Percentiles rank a stretch among this genome's conserved stretches.
Conservation (phyloP, 1,284 basidiomycete species). For the Heterobasidion occidentale region DNA sequence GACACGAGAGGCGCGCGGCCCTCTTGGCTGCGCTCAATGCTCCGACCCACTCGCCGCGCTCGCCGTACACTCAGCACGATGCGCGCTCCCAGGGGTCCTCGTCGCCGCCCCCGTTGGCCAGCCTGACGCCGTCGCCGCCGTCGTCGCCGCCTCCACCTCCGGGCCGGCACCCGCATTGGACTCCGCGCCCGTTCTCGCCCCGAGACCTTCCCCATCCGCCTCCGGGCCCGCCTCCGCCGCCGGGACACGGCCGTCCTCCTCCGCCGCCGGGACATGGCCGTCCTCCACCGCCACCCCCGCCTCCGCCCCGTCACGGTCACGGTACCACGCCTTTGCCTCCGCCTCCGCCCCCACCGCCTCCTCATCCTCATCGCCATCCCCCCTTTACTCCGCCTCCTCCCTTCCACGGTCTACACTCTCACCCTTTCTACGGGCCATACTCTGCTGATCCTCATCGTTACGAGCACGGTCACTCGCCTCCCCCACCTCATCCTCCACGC, state of each 20-base stretch:
- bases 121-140: neutral
- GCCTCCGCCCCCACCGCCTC: neutral
- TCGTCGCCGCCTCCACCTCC: neutral
- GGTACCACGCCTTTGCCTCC: neutral
- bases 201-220: neutral
- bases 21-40: neutral
- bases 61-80: neutral
- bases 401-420: neutral
- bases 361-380: neutral
- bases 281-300: neutral
- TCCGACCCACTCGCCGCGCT: neutral
- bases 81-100: neutral
- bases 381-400: neutral
- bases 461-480: neutral
- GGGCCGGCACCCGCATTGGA: neutral
- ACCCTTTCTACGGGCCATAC: neutral
- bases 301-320: neutral
- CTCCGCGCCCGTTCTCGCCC: conserved; percentile 3
- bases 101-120: too few species aligned
- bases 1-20: neutral
- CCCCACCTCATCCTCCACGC: conserved; percentile 2
- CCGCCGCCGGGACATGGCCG: neutral
- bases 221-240: neutral
- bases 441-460: neutral
- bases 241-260: neutral